These are phyloP conservation scores for Apiotrichum veenhuisii DNA, from an alignment of 1,284 basidiomycete genomes.

Conservation along the genomic window DNA sequence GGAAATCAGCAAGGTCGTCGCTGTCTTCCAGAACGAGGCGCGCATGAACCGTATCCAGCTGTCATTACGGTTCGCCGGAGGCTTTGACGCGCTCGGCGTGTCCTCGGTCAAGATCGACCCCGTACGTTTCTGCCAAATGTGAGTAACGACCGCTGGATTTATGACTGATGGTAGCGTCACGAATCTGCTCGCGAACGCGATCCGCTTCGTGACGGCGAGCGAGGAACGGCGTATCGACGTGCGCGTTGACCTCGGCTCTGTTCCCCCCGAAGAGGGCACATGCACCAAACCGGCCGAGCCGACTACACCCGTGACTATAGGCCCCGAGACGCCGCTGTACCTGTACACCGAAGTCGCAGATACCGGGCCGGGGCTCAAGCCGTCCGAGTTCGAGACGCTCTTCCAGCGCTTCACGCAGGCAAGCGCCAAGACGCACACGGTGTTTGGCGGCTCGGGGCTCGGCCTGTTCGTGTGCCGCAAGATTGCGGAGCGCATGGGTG, in stretches of 20 bases:
- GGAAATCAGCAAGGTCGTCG: constrained; percentile 43
- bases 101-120: constrained; percentile 37
- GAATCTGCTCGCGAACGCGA: constrained; percentile 45
- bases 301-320: neutral
- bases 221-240: constrained; percentile 30
- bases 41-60: constrained; percentile 32
- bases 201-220: constrained; percentile 39
- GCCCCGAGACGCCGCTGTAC: constrained; percentile 26
- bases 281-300: constrained; percentile 29
- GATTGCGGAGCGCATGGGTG: constrained; percentile 23
- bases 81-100: constrained; percentile 8
- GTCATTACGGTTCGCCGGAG: constrained; percentile 1
- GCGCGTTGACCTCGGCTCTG: constrained; percentile 34
- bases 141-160: constrained; percentile 7
- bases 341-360: constrained; percentile 35
- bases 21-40: constrained; percentile 49
- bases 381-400: constrained; percentile 31
- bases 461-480: constrained; percentile 31
- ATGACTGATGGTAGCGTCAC: constrained; percentile 19
- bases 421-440: constrained; percentile 33
- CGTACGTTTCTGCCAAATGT: constrained; percentile 44
- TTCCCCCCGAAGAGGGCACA: constrained; percentile 26
- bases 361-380: constrained; percentile 40
- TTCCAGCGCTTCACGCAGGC: constrained; percentile 43
- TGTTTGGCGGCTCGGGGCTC: constrained; percentile 42